Conservation (phyloP, 2,329 filamentous ascomycete species). For the Alternaria conjuncta region DNA sequence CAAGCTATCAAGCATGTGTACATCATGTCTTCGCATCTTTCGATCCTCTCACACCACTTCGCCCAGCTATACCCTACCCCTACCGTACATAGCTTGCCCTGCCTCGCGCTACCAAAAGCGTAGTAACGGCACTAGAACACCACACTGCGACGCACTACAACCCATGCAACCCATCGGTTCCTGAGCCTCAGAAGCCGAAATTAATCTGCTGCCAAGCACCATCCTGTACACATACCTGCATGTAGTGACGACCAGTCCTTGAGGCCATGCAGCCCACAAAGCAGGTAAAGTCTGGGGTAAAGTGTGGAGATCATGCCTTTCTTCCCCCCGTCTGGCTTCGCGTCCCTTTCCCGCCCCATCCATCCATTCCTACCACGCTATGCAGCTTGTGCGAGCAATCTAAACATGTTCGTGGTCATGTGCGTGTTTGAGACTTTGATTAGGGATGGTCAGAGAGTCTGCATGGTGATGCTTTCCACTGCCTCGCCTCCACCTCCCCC, state of each 20-base stretch:
- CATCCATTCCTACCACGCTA: neutral
- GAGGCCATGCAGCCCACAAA: neutral
- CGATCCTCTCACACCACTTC: neutral
- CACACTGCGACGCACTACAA: neutral
- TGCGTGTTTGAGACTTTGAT: conserved; percentile 10
- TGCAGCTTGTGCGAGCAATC: neutral
- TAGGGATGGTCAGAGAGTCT: neutral
- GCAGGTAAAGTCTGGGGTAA: conserved; percentile 23
- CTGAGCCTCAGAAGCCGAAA: conserved; percentile 32
- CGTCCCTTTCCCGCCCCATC: neutral
- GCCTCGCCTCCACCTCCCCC: neutral
- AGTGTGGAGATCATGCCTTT: conserved; percentile 6
- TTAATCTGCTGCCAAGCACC: conserved; percentile 2
- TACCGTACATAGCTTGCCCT: neutral
- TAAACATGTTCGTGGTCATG: conserved; percentile 14
- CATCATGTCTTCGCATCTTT: neutral
- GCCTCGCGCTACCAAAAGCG: neutral
- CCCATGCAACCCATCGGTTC: conserved; percentile 19
- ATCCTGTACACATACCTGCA: neutral
- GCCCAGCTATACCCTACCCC: neutral
- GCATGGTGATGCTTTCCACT: neutral
- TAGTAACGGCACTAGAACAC: neutral
- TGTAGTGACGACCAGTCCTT: neutral
- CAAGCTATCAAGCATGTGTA: neutral
- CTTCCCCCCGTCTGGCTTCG: neutral